phyloP scores from a whole-genome alignment of 306 rosid genomes.

The Malus orientalis region DNA sequence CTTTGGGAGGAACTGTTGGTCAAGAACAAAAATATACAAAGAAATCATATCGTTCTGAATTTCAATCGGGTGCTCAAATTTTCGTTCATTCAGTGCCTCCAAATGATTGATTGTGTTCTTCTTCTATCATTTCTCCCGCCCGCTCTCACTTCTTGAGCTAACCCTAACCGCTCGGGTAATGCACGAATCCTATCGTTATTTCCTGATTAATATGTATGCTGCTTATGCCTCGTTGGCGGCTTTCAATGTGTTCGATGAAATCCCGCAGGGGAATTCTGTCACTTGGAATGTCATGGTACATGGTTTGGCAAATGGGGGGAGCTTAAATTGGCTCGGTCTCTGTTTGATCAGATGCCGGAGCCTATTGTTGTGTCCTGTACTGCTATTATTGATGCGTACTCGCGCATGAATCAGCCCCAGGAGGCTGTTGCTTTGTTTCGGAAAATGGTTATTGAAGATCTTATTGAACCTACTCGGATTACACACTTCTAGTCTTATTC shows the following conservation, averaged over 20 bases:
- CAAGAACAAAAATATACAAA: not conserved
- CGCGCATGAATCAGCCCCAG: not conserved
- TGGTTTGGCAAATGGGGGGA: conserved; percentile 53
- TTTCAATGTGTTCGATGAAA: conserved; percentile 37
- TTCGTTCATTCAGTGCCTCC: not conserved
- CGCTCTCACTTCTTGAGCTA: no score
- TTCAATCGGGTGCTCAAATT: not conserved
- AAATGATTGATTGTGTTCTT: not conserved
- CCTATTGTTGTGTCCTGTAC: not conserved
- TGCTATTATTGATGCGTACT: not conserved
- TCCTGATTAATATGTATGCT: conserved; percentile 30
- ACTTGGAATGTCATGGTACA: conserved; percentile 62
- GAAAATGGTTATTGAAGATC: not conserved
- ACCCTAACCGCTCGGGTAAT: not conserved
- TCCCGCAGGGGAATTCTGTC: conserved; percentile 38
- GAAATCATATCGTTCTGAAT: conserved; percentile 1
- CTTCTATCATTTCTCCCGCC: no score
- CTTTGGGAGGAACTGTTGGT: not conserved
- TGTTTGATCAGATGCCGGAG: not conserved
- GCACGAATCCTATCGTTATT: not conserved
- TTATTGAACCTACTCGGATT: no score
- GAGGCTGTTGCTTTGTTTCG: not conserved
- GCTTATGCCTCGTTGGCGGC: conserved; percentile 41
- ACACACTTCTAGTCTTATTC: no score
- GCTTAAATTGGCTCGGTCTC: conserved; percentile 37